Evolutionary conservation across 495 filamentous ascomycete species (phyloP).

Genomic region (Pyrenopolyporus hunteri): DNA sequence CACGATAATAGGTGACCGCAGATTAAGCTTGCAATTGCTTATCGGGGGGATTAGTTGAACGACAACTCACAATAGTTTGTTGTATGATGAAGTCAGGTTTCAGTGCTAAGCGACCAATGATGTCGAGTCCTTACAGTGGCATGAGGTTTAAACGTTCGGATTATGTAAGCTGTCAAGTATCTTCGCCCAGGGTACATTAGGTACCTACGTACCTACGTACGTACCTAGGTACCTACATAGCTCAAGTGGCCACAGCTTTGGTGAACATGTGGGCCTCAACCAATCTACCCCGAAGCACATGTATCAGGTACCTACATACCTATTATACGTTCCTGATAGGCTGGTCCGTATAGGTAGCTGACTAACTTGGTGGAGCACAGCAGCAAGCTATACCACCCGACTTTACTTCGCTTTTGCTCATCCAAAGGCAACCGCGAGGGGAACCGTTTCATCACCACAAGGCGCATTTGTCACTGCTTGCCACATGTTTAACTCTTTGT

Average conservation of each 20-base stretch:
- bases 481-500: slow-evolving; percentile 1
- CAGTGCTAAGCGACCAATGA: slow-evolving; percentile 20
- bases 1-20: slow-evolving; percentile 1
- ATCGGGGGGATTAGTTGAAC: slow-evolving; percentile 10
- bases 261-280: no score
- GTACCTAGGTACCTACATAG: no score
- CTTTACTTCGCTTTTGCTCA: slow-evolving; percentile 11
- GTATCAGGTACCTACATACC: no score
- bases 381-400: slow-evolving; percentile 14
- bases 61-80: neutral
- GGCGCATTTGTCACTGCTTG: neutral
- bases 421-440: slow-evolving; percentile 1
- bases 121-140: slow-evolving; percentile 10
- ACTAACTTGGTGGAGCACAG: slow-evolving; percentile 23
- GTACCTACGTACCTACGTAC: no score
- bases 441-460: neutral
- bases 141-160: neutral
- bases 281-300: no score
- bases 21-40: slow-evolving; percentile 9
- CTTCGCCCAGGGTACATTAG: no score
- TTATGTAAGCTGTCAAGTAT: no score
- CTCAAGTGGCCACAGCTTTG: no score
- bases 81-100: slow-evolving; percentile 3
- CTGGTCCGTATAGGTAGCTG: slow-evolving; percentile 1
- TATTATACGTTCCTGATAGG: neutral